Percentiles rank a stretch among this genome's conserved stretches.
Conservation (phyloP, 2,329 filamentous ascomycete genomes). For the Mollisiaceae sp. region DNA sequence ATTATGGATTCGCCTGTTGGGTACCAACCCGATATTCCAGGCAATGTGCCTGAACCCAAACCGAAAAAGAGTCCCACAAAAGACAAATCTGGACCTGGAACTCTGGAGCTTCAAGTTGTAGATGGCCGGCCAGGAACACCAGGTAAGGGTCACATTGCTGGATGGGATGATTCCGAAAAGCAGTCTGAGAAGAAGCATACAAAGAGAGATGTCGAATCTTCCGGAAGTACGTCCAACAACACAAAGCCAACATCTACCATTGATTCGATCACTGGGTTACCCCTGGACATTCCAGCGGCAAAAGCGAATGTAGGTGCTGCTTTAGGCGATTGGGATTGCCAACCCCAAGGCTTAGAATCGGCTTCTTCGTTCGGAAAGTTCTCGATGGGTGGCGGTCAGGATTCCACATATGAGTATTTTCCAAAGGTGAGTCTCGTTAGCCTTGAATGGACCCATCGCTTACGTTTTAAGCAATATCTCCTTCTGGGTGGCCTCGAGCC, state of each 20-base stretch:
- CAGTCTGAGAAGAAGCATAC: conserved; percentile 26
- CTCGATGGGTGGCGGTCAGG: conserved; percentile 67
- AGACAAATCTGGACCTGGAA: conserved; percentile 20
- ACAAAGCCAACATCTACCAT: conserved; percentile 10
- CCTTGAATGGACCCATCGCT: conserved; percentile 20
- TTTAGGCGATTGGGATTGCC: conserved; percentile 52
- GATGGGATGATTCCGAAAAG: conserved; percentile 34
- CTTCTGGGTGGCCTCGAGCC: conserved; percentile 75
- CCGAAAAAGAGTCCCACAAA: conserved; percentile 31
- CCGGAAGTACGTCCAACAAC: not conserved
- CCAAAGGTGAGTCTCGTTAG: conserved; percentile 57
- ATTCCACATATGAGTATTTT: conserved; percentile 76
- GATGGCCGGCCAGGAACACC: conserved; percentile 32
- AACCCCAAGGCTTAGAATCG: conserved; percentile 62
- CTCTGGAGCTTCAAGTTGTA: conserved; percentile 39
- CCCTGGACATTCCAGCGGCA: conserved; percentile 29
- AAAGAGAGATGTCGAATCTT: conserved; percentile 23
- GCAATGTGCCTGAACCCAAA: conserved; percentile 29
- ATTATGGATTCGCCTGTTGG: conserved; percentile 37
- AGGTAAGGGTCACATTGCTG: conserved; percentile 33
- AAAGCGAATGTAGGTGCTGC: conserved; percentile 21
- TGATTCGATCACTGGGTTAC: conserved; percentile 26
- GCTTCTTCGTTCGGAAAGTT: conserved; percentile 52
- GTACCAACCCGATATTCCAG: conserved; percentile 37
- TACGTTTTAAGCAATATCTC: conserved; percentile 61